Evolutionary conservation across 2,329 filamentous ascomycete genomes (phyloP), one percentile per base, ranked within the genome.

Genomic region (Pochonia chlamydosporia): DNA sequence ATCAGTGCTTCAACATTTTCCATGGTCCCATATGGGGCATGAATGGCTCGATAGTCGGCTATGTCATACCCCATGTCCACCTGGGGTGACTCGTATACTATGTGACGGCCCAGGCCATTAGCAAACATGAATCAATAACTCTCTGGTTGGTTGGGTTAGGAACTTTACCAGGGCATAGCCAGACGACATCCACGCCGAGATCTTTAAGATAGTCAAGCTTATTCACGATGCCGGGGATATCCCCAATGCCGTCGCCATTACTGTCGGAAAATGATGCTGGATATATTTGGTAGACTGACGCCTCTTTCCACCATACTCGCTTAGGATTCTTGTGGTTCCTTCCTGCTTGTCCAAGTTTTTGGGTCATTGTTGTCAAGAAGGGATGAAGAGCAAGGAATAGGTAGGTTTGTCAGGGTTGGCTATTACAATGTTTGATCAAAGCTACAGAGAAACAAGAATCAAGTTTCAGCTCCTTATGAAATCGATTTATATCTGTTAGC

Each of bases 31-130:
- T 82, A 85, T n/a, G 73, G 71, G 2, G 73, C 66, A 49, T 83
- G 71, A 24, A 85, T 80, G 24, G 67, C 72, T 57, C 79, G 73
- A 52, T 87, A 87, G 60, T 87, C 74, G 2, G 75, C 74, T 43
- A 85, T 77, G 58, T 85, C 84, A 57, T 85, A 86, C 20, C 82
- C 82, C 80, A 85, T 82, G 45, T 71, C 67, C n/a, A 68, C 63
- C 48, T 73, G 69, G 9, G 71, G 72, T 11, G 65, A 69, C 39
- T 68, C 65, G 54, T 42, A 52, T 10, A 37, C 28, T 31, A 14
- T 6, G 28, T 31, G 28, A 41, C 24, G 16, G 20, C 13, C 26
- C 44, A 36, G 23, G 20, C 14, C n/a, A 21, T 43, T 42, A 43
- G 46, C 39, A 20, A 18, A 65, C 64, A 31, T 21, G 9, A 9